Percentiles rank a stretch among this genome's conserved stretches.
phyloP scores from a whole-genome alignment of 345 rosid species.

The Stellera chamaejasme region DNA sequence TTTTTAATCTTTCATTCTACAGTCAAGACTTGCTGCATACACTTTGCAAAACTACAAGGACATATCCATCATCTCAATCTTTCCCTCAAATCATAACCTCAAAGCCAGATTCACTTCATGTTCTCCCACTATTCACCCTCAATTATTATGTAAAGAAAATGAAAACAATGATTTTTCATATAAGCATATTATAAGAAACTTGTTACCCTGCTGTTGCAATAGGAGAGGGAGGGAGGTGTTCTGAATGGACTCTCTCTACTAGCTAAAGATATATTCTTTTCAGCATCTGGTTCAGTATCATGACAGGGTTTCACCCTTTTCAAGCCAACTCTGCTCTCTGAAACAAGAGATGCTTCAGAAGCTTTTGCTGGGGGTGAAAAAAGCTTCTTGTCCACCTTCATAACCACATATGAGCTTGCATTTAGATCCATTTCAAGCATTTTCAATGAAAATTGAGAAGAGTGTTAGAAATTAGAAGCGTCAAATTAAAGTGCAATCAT shows the following conservation, averaged over 20 bases:
- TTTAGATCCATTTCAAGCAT: slow-evolving; percentile 21
- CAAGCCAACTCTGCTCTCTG: slow-evolving; percentile 29
- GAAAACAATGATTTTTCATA: neutral
- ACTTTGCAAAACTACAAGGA: no score
- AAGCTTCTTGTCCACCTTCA: slow-evolving; percentile 35
- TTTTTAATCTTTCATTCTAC: no score
- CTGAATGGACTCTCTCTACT: slow-evolving; percentile 72
- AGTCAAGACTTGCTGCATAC: no score
- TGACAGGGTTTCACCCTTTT: slow-evolving; percentile 35
- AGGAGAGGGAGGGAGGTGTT: slow-evolving; percentile 84
- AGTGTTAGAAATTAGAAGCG: slow-evolving; percentile 6
- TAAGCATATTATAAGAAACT: neutral
- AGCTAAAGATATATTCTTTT: slow-evolving; percentile 15
- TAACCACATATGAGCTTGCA: slow-evolving; percentile 22
- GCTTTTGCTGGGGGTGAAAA: slow-evolving; percentile 38
- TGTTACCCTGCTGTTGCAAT: slow-evolving; percentile 51
- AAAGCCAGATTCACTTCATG: no score
- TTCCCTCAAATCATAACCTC: no score
- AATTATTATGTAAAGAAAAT: neutral
- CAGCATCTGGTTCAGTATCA: slow-evolving; percentile 18
- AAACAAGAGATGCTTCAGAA: slow-evolving; percentile 25
- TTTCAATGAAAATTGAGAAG: neutral
- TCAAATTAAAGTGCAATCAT: slow-evolving; percentile 6
- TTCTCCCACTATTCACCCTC: no score
- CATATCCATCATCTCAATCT: no score